Evolutionary conservation across 768 basidiomycete genomes (phyloP).

Genomic region (Holtermanniella nyarrowii): DNA sequence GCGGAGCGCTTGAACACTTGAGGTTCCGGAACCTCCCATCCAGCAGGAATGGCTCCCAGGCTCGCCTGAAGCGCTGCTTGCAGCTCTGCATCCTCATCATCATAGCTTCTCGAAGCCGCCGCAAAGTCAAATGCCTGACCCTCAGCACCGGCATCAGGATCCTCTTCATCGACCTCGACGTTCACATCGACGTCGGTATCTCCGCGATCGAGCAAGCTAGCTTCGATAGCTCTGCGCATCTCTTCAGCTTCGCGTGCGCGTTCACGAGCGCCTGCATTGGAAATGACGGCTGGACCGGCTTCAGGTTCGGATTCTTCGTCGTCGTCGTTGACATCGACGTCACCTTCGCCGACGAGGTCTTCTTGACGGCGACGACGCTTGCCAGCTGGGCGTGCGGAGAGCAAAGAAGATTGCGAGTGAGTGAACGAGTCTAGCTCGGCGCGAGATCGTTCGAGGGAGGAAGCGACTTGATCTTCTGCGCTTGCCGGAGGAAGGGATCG

Average conservation of each 20-base stretch:
- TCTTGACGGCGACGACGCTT: constrained; percentile 18
- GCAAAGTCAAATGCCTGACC: constrained; percentile 16
- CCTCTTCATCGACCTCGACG: constrained; percentile 10
- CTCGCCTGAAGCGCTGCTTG: constrained; percentile 82
- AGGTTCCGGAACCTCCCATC: constrained; percentile 40
- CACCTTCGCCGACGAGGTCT: constrained; percentile 16
- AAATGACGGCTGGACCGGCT: constrained; percentile 1
- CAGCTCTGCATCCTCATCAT: constrained; percentile 77
- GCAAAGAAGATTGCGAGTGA: neutral
- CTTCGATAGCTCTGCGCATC: neutral
- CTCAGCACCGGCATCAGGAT: constrained; percentile 15
- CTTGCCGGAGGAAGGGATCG: neutral
- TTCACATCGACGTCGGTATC: constrained; percentile 3
- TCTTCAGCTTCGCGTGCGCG: constrained; percentile 2
- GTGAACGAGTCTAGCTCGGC: neutral
- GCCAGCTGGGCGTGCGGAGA: neutral
- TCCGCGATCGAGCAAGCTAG: neutral
- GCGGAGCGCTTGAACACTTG: neutral
- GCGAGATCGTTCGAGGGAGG: neutral
- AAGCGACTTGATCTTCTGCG: neutral
- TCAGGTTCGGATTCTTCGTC: constrained; percentile 17
- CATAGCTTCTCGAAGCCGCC: constrained; percentile 39
- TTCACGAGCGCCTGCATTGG: neutral
- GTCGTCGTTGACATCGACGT: constrained; percentile 23
- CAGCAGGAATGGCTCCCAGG: constrained; percentile 54